Base-by-base conservation (phyloP, 192 early-diverging fungal genomes). In the Rhizoclosmatium globosum region DNA sequence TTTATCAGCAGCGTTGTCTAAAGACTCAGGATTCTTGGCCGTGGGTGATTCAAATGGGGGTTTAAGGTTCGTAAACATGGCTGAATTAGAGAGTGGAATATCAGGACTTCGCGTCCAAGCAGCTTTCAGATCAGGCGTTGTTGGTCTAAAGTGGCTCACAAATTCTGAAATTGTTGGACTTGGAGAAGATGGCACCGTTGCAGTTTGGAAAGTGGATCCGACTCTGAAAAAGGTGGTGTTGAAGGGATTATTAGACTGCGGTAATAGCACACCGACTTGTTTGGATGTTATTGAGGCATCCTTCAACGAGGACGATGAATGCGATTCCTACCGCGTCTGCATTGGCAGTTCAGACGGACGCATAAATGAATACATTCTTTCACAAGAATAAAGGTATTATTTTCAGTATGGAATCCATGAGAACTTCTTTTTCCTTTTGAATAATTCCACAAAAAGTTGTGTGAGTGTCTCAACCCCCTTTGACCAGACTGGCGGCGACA, bases 11-110 rank as follows among this genome's bases (percentile, higher is more conserved):
- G 47, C n/a, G 15, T 19, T 41, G 7, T 72, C 70, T 15, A n/a
- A 23, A 42, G 31, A 72, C 23, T 19, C 11, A 15, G 2, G 7
- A 58, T 41, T 46, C 11, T 4, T 68, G n/a, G 67, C 53, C 19
- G 15, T 72, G 17, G 70, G 70, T 57, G 70, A 72, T 72, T 72
- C 70, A 38, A 17, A 21, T n/a, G 70, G 70, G 47, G 57, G 57
- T 19, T 2, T 72, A 9, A 39, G n/a, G 17, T 21, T 72, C 56
- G n/a, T 59, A 47, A 43, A 19, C 19, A 15, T 1, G 11, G 31
- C 11, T 48, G 9, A 13, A 9, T 2, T n/a, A 4, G 23, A 21
- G 17, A 57, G 11, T 15, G n/a, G 23, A 9, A 57, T 42, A 57
- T 7, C 21, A 3, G 70, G 48, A n/a, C 2, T 42, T 31, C 7